Base-by-base conservation (phyloP, 345 rosid genomes). In the Eucalyptus decipiens region DNA sequence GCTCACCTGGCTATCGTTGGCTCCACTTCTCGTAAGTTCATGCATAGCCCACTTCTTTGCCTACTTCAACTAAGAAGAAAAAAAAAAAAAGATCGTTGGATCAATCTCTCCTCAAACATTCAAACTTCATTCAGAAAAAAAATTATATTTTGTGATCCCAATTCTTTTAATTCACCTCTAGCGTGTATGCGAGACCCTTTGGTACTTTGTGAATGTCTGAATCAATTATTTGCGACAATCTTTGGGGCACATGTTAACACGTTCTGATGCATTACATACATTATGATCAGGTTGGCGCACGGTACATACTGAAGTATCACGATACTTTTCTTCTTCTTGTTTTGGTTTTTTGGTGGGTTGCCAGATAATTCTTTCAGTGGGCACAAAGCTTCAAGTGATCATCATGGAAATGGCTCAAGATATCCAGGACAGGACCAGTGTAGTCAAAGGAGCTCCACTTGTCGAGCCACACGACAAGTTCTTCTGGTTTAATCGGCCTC, bases 401-500 rank as follows among this genome's bases (percentile, higher is more conserved):
- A 93, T 95, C 51, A 91, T 93, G 94, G 95, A 94, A 42, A 93
- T 95, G 96, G 95, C 96, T 23, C 89, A 93, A 72, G 91, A 92
- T 90, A 89, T 92, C 85, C 93, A 92, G 56, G 93, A 93, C 13
- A 88, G 92, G 52, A 89, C 88, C 30, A 88, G 90, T 7, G 93
- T 93, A 16, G 94, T 94, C 12, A 89, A 90, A 89, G 96, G 95
- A 65, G 94, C 93, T 88, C 95, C 95, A 4, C 87, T 93, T 14
- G 95, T 95, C 80, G 93, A 95, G 89, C 96, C 95, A 18, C 93
- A 87, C 89, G 93, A 95, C 91, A 93, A 93, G 87, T 93, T 58
- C 37, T 95, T 95, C 92, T 95, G 96, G 96, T 95, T 95, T 48
- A 94, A 91, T 90, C 92, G 94, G 76, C 95, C 96, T 43, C 87